These are phyloP conservation scores for Naganishia randhawae DNA, from an alignment of 768 basidiomycete genomes.

Conservation along the genomic window DNA sequence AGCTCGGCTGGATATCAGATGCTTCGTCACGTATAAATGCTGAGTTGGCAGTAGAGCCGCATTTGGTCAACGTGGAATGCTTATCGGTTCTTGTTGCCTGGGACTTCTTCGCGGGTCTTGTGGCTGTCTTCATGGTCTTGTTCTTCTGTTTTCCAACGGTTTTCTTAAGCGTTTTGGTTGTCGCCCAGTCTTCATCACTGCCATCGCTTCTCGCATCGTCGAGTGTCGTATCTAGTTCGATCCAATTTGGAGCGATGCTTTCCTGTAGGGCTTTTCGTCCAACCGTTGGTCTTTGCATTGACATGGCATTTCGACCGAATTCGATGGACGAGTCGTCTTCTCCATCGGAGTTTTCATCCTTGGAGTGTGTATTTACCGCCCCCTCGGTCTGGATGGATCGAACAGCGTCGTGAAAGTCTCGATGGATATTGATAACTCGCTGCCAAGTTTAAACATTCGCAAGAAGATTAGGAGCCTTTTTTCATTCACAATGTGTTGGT, in stretches of 20 bases:
- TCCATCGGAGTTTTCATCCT: background rate
- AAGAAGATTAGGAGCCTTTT: background rate
- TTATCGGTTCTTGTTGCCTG: background rate
- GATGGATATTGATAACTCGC: slow-evolving; percentile 44
- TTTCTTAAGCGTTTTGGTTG: background rate
- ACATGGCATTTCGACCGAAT: background rate
- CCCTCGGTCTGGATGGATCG: background rate
- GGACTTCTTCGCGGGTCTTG: background rate
- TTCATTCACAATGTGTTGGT: background rate
- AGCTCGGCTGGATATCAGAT: background rate
- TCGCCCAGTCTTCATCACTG: background rate
- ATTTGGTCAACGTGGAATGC: background rate
- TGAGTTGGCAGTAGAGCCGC: background rate
- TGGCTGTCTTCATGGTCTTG: background rate
- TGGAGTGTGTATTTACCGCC: background rate
- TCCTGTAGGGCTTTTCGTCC: slow-evolving; percentile 1
- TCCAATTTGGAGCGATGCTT: background rate
- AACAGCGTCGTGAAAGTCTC: slow-evolving; percentile 30
- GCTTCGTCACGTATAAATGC: background rate
- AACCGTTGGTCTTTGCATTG: background rate
- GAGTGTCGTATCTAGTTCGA: background rate
- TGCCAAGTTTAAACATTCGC: slow-evolving; percentile 5
- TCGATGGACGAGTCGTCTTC: background rate
- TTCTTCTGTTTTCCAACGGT: background rate
- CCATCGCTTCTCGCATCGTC: slow-evolving; percentile 12